These are phyloP conservation scores for Nakazawaea wickerhamii DNA, from an alignment of 805 yeast species.

Conservation along the genomic window DNA sequence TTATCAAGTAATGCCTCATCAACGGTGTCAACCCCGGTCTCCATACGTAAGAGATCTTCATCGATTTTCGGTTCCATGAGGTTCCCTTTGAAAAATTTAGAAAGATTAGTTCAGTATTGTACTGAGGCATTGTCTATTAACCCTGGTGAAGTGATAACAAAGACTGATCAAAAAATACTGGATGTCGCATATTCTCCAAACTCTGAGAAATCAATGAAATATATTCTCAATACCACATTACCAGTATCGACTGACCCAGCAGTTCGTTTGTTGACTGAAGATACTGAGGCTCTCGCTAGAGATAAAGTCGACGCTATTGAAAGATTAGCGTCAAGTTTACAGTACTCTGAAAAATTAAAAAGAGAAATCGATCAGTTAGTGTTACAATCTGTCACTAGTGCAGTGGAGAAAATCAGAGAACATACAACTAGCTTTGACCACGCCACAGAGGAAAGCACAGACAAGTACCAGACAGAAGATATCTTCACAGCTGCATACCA, in stretches of 20 bases:
- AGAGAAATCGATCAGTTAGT: conserved; percentile 73
- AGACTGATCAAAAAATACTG: conserved; percentile 24
- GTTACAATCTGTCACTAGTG: conserved; percentile 53
- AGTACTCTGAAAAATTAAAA: conserved; percentile 71
- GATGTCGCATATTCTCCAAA: conserved; percentile 48
- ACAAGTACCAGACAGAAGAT: conserved; percentile 11
- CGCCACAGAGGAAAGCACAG: conserved; percentile 17
- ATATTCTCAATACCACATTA: conserved; percentile 30
- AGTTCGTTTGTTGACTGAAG: conserved; percentile 53
- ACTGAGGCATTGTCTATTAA: conserved; percentile 72
- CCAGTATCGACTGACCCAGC: conserved; percentile 64
- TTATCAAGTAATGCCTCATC: conserved; percentile 17
- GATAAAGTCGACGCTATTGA: conserved; percentile 66
- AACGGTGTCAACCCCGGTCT: conserved; percentile 19
- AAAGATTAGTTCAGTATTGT: conserved; percentile 55
- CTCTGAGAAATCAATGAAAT: conserved; percentile 50
- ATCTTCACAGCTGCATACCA: conserved; percentile 38
- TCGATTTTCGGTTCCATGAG: conserved; percentile 36
- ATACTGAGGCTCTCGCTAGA: conserved; percentile 55
- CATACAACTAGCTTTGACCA: conserved; percentile 14
- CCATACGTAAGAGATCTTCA: conserved; percentile 34
- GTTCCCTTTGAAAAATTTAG: conserved; percentile 60
- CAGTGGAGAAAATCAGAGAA: conserved; percentile 50
- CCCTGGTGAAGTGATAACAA: conserved; percentile 49
- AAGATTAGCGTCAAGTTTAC: conserved; percentile 67